phyloP scores from a whole-genome alignment of 2,329 filamentous ascomycete genomes.

The Pestalotiopsis sp. region DNA sequence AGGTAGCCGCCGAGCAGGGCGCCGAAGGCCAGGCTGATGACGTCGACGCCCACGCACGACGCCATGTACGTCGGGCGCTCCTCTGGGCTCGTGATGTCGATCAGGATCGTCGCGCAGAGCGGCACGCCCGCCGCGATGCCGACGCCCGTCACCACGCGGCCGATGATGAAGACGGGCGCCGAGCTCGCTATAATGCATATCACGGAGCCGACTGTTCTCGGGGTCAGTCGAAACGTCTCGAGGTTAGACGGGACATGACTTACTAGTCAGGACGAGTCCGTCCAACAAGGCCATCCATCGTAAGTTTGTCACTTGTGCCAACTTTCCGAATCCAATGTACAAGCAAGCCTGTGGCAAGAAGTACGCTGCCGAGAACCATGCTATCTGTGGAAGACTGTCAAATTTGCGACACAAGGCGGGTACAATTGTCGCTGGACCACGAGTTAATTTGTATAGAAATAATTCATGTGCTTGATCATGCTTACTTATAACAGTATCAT shows the following conservation, averaged over 20 bases:
- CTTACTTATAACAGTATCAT: constrained; percentile 14
- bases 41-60: constrained; percentile 13
- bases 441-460: not conserved
- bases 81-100: constrained; percentile 12
- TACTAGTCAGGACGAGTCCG: constrained; percentile 9
- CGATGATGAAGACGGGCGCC: constrained; percentile 12
- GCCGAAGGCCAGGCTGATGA: constrained; percentile 13
- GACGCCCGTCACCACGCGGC: constrained; percentile 11
- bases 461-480: not conserved
- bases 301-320: constrained; percentile 10
- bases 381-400: constrained; percentile 11
- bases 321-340: constrained; percentile 13
- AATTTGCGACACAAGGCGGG: constrained; percentile 10
- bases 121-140: constrained; percentile 12
- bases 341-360: constrained; percentile 15
- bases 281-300: constrained; percentile 10
- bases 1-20: constrained; percentile 12
- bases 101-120: constrained; percentile 12
- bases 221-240: not conserved
- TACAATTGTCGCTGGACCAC: constrained; percentile 2
- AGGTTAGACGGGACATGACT: not conserved
- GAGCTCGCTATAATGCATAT: constrained; percentile 12
- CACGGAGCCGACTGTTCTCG: constrained; percentile 5
- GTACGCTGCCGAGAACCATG: constrained; percentile 14
- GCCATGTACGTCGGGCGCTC: constrained; percentile 14